Base-by-base conservation (phyloP, 2,329 filamentous ascomycete genomes). In the Neoarthrinium moseri region DNA sequence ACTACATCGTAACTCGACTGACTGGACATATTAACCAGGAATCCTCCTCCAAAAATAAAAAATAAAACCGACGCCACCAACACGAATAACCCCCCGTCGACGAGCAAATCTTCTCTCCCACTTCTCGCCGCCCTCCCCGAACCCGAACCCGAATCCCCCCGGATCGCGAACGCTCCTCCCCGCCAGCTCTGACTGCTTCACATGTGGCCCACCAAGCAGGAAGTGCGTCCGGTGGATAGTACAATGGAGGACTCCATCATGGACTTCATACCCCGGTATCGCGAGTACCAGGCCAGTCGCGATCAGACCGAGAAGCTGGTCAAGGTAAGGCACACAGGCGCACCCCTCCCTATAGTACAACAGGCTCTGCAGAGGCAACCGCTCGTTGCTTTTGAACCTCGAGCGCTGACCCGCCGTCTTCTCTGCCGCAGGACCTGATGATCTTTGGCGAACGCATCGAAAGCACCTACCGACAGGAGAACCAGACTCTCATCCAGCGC, bases 191-290 rank as follows among this genome's bases (percentile, higher is more conserved):
- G n/a, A n/a, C n/a, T n/a, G n/a, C n/a, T n/a, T n/a, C n/a, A n/a
- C n/a, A n/a, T n/a, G n/a, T n/a, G n/a, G n/a, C n/a, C n/a, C n/a
- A n/a, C n/a, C n/a, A n/a, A n/a, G n/a, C n/a, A n/a, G n/a, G n/a
- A n/a, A n/a, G n/a, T n/a, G n/a, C n/a, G n/a, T n/a, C n/a, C 46
- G 20, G 47, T 57, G 55, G 44, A 39, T 11, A 47, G 48, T 39
- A 48, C 59, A 11, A 48, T 56, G 27, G 52, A 52, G 35, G 49
- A 52, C 26, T 55, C 58, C 26, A 61, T 75, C 34, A 60, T 70
- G 61, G 68, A 72, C 37, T 78, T 80, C 53, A 58, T 76, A 49
- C 61, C 69, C 38, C 68, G 77, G 7, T 80, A 72, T 54, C 68
- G 71, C 36, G 55, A 61, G 29, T 61, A 78, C 36, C 69, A 73